These are phyloP conservation scores for Pythium brassicae DNA, from an alignment of 352 stramenopile species.

Conservation along the genomic window DNA sequence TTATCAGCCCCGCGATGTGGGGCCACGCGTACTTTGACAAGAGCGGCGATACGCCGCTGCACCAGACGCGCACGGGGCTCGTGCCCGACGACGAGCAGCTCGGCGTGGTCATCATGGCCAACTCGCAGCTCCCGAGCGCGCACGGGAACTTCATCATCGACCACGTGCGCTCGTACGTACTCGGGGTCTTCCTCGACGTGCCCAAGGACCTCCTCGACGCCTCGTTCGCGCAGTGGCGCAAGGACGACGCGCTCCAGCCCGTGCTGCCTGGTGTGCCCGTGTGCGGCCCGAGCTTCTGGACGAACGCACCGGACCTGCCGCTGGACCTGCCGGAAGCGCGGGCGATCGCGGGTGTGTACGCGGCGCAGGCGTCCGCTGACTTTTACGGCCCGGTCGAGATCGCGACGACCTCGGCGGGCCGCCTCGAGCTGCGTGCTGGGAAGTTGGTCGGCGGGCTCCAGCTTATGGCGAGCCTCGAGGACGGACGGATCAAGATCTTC, in stretches of 20 bases:
- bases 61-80: constrained; percentile 58
- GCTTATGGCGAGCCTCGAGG: neutral
- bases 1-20: constrained; percentile 46
- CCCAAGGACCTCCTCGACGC: constrained; percentile 47
- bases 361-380: constrained; percentile 22
- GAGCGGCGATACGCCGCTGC: constrained; percentile 44
- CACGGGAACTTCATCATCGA: constrained; percentile 44
- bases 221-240: constrained; percentile 30
- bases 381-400: constrained; percentile 39
- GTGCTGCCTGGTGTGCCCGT: constrained; percentile 25
- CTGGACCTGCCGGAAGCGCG: constrained; percentile 20
- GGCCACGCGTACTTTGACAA: constrained; percentile 70
- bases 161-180: constrained; percentile 60
- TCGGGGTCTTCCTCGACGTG: constrained; percentile 63
- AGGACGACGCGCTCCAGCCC: constrained; percentile 26
- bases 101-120: constrained; percentile 55
- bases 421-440: neutral
- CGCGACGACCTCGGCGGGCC: neutral
- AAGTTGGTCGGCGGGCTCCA: neutral
- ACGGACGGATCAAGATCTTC: neutral
- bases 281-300: constrained; percentile 44
- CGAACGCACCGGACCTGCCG: constrained; percentile 21
- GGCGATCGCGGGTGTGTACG: constrained; percentile 43
- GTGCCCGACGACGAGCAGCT: constrained; percentile 34
- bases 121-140: constrained; percentile 34